Evolutionary conservation across 2,329 filamentous ascomycete species (phyloP), one percentile per base, ranked within the genome.

Genomic region (Lachnellula subtilissima): DNA sequence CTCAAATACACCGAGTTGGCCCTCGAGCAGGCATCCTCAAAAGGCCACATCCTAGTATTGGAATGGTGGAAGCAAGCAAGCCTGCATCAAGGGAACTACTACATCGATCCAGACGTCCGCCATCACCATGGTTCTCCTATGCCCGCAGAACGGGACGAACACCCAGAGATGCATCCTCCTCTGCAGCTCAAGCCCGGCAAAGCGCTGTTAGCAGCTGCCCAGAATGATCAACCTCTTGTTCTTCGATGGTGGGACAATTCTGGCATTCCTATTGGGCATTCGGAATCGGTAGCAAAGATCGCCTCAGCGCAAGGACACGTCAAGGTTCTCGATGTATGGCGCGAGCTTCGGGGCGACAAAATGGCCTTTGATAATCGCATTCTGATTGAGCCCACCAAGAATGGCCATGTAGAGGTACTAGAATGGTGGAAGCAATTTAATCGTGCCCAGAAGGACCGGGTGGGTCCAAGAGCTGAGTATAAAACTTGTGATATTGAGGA

Each of bases 401-500:
- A 93, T 69, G 90, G 91, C 5, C 88, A 95, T 70, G 83, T 91
- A 3, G 79, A 84, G 37, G 91, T 96, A 22, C 76, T 97, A 7
- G 90, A 96, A 70, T 97, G 93, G 93, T 97, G 93, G 92, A 88
- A 89, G 67, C 79, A 7, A 75, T 80, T 52, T 78, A 81, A 49
- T 76, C 28, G 28, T 1, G 8, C 8, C 28, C 28, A 32, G 8
- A 32, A 32, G 28, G 28, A 32, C 8, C 55, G 65, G 25, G 77
- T 74, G 37, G 84, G 85, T 0, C 79, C 92, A 64, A 81, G 83
- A 52, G 91, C 97, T 25, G 91, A 96, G 71, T 97, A 96, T 73
- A 92, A 93, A 71, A 96, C 91, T 1, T 96, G 91, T 71, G 91
- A 96, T 71, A 94, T 97, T 59, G 92, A 97, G 70, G 93, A 97